Percentiles rank a stretch among this genome's conserved stretches.
Conservation (phyloP, 2,329 filamentous ascomycete genomes). For the Bipolaris sorokiniana region DNA sequence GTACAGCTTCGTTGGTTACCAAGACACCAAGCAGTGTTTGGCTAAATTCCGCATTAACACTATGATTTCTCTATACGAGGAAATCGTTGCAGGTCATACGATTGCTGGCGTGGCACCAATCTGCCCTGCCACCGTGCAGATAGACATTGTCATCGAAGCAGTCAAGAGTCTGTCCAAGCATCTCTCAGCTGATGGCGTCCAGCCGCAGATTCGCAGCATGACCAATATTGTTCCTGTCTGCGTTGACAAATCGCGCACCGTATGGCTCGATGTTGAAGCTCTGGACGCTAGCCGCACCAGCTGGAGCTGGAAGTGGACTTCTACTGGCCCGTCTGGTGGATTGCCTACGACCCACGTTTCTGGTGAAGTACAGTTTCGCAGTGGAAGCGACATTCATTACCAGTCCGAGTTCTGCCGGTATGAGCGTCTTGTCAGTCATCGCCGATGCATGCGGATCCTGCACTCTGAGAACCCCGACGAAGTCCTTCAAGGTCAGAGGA, state of each 20-base stretch:
- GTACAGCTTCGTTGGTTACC: constrained; percentile 22
- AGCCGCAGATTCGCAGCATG: constrained; percentile 13
- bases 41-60: constrained; percentile 55
- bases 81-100: constrained; percentile 48
- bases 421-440: constrained; percentile 39
- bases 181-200: background rate
- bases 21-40: constrained; percentile 11
- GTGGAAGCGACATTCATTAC: constrained; percentile 20
- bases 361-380: constrained; percentile 32
- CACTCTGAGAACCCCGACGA: constrained; percentile 37
- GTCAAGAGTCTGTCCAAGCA: constrained; percentile 42
- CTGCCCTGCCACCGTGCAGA: constrained; percentile 49
- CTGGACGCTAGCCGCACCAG: constrained; percentile 10
- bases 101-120: constrained; percentile 50
- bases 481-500: constrained; percentile 39
- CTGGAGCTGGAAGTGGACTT: constrained; percentile 41
- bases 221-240: constrained; percentile 22
- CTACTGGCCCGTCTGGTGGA: constrained; percentile 4
- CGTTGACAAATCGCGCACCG: constrained; percentile 37
- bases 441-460: constrained; percentile 38
- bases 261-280: constrained; percentile 39
- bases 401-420: constrained; percentile 37
- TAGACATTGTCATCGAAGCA: constrained; percentile 46
- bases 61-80: constrained; percentile 40
- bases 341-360: constrained; percentile 28